Base-by-base conservation (phyloP, 2,329 filamentous ascomycete genomes). In the Fonsecaea pedrosoi region DNA sequence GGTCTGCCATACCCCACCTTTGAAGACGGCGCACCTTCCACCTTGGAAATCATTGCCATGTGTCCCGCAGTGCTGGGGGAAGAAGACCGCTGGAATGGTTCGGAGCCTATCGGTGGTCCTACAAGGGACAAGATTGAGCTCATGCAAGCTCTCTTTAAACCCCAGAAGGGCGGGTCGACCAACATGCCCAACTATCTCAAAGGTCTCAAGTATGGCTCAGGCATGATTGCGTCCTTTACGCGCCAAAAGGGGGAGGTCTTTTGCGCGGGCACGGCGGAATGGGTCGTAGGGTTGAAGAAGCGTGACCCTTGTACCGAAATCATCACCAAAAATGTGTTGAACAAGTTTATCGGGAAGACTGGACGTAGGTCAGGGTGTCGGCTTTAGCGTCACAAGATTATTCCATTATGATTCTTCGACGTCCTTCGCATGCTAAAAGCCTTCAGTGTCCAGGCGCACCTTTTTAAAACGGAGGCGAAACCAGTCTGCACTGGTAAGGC, bases 1-100 rank as follows among this genome's bases (percentile, higher is more conserved):
- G 54, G 54, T 21, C 32, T 57, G 30, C 54, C 54, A 21, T 57
- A 57, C 34, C 35, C 54, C 15, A 57, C 54, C 9, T 25, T 25
- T n/a, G 35, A 32, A 13, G 54, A 57, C 13, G 54, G 54, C 12
- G 54, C 7, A 10, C 34, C 54, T 32, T 32, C 34, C n/a, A 57
- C 8, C 9, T 30, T 57, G 30, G 54, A 57, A 34, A 57, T 57
- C 54, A 57, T 57, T 34, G 54, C 54, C 54, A 57, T 57, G 54
- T 57, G 54, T 18, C 54, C 54, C 4, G 54, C 54, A 9, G 35
- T 34, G 15, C 35, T 32, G n/a, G 54, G 54, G 18, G 54, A 57
- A 57, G 9, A 34, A 37, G 54, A 57, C 34, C 25, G 30, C 21
- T 57, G 30, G 30, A 37, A 37, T 10, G 54, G 54, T n/a, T 21